Base-by-base conservation (phyloP, 208 protist species). In the Trypanosoma avium region DNA sequence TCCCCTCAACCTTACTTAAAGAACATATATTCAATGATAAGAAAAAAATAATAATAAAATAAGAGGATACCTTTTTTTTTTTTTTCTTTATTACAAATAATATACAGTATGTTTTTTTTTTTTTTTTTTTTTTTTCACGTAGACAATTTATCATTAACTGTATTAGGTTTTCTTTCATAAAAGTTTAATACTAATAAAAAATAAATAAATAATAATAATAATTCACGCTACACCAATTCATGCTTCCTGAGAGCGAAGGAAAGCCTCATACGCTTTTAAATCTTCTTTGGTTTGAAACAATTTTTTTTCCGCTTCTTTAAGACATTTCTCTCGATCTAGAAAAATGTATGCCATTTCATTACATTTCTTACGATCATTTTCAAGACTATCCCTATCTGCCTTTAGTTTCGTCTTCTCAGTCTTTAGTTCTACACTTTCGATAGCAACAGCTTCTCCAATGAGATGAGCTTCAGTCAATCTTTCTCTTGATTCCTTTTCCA, bases 211-310 rank as follows among this genome's bases (percentile, higher is more conserved):
- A 24, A 10, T 38, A 36, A 24, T 4, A 24, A 6, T 22, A 36
- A 17, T 2, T 43, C 52, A 29, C 12, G 10, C 38, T 10, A 32
- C 22, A 1, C n/a, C 30, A 19, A 19, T 12, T 42, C 15, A 12
- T 27, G 24, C 7, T 22, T 29, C 13, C 26, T 33, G 17, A 17
- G 8, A 32, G 33, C 21, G n/a, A 40, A 45, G 48, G 26, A 30
- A 38, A 15, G 4, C 21, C 35, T 57, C 60, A 36, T 56, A 57
- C 7, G n/a, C 24, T 9, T 46, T 36, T 10, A 66, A 49, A 6
- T 66, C 60, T 12, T 57, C 30, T 27, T 59, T 67, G 17, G 50
- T 29, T 15, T n/a, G 24, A 15, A 19, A 17, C n/a, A 67, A 36
- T 19, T 46, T 10, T 26, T 38, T 33, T 17, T 67, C 52, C 12